Conservation (phyloP, 495 filamentous ascomycete genomes). For the Hyaloscypha hepaticicola region DNA sequence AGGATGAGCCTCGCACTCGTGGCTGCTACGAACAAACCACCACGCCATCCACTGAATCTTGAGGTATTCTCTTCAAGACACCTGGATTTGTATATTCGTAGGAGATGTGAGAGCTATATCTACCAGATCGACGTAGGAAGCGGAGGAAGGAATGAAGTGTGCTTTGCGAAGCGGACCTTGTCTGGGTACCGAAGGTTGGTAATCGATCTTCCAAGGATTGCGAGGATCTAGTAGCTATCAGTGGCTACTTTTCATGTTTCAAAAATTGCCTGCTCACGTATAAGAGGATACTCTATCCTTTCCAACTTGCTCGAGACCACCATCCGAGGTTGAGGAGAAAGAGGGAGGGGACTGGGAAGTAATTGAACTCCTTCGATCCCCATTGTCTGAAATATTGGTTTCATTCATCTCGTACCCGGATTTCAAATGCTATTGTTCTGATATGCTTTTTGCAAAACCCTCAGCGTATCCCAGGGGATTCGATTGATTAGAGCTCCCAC, state of each 20-base stretch:
- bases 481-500: not conserved
- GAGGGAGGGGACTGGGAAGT: not conserved
- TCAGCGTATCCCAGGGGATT: not conserved
- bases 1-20: not conserved
- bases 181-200: not conserved
- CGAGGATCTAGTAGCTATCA: not conserved
- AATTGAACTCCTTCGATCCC: not conserved
- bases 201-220: not conserved
- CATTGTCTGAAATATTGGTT: not conserved
- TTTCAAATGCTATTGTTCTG: not conserved
- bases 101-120: constrained; percentile 11
- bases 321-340: not conserved
- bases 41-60: constrained; percentile 12
- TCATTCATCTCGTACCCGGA: not conserved
- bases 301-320: not conserved
- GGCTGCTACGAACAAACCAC: not conserved
- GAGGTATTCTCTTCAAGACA: not conserved
- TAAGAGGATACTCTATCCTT: not conserved
- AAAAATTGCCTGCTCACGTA: not conserved
- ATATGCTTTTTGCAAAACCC: not conserved
- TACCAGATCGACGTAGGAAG: constrained; percentile 8
- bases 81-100: constrained; percentile 7
- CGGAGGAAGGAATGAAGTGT: not conserved
- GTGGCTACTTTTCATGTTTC: not conserved
- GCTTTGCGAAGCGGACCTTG: not conserved